phyloP scores from a whole-genome alignment of 2,329 filamentous ascomycete species.

The Polytolypa hystricis region DNA sequence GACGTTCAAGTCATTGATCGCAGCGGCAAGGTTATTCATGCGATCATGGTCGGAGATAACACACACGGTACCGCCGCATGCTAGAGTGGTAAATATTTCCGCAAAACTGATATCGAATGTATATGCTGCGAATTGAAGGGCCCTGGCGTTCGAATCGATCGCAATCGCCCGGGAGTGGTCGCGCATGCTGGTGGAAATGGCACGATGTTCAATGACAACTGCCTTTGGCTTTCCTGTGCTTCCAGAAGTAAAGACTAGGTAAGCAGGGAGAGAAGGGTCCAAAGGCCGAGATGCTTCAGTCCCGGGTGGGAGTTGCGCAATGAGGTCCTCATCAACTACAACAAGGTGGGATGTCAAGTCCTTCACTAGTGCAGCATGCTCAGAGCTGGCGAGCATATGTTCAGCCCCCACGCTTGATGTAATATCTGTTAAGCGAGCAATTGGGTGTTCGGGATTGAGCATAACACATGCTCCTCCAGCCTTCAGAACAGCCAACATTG shows the following conservation, averaged over 20 bases:
- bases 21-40: conserved; percentile 35
- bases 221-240: conserved; percentile 81
- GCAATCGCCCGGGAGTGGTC: conserved; percentile 1
- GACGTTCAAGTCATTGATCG: conserved; percentile 37
- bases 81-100: conserved; percentile 23
- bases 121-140: conserved; percentile 6
- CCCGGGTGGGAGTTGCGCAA: not conserved
- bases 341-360: not conserved
- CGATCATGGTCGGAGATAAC: conserved; percentile 33
- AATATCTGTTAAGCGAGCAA: conserved; percentile 20
- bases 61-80: conserved; percentile 33
- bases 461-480: conserved; percentile 17
- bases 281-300: not conserved
- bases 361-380: not conserved
- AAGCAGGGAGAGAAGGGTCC: conserved; percentile 42
- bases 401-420: conserved; percentile 1
- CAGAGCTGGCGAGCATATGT: conserved; percentile 1
- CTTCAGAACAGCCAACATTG: conserved; percentile 17
- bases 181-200: conserved; percentile 2
- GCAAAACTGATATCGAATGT: conserved; percentile 45
- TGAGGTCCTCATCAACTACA: not conserved
- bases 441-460: conserved; percentile 16
- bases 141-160: conserved; percentile 1
- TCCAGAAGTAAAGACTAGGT: conserved; percentile 71
- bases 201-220: conserved; percentile 33